These are phyloP conservation scores for Bolboschoenus planiculmis DNA, from an alignment of 176 grass and related monocot genomes.

Conservation along the genomic window DNA sequence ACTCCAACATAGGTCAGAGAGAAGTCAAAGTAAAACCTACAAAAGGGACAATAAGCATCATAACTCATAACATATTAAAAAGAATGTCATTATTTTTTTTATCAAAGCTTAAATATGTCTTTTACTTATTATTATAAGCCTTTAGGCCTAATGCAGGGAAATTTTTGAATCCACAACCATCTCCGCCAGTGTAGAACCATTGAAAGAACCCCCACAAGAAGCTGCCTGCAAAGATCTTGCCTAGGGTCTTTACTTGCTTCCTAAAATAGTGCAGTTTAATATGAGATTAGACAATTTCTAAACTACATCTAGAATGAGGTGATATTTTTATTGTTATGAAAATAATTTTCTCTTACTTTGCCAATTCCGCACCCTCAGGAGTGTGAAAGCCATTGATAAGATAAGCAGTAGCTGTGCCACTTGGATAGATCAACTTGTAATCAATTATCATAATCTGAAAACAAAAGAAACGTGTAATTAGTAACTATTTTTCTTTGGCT, in stretches of 20 bases:
- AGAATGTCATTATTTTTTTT: background rate
- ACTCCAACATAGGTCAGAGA: constrained; percentile 74
- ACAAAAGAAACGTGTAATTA: background rate
- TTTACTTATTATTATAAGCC: constrained; percentile 56
- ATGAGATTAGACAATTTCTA: background rate
- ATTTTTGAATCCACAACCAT: constrained; percentile 42
- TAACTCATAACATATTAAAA: background rate
- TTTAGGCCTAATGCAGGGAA: constrained; percentile 65
- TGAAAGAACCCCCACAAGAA: constrained; percentile 88
- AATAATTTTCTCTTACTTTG: constrained; percentile 34
- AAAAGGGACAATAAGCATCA: constrained; percentile 12
- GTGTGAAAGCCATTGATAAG: constrained; percentile 93
- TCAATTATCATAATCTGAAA: constrained; percentile 84
- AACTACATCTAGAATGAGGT: background rate
- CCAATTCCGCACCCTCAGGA: constrained; percentile 46
- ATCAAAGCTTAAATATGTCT: background rate
- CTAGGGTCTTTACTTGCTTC: constrained; percentile 58
- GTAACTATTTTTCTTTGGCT: background rate
- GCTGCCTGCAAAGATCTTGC: constrained; percentile 50
- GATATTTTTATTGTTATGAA: background rate
- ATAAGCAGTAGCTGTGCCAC: constrained; percentile 77
- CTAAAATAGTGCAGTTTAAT: constrained; percentile 32
- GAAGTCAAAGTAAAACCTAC: constrained; percentile 75
- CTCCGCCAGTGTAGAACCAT: constrained; percentile 85
- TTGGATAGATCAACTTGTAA: constrained; percentile 86